Evolutionary conservation across 2,329 filamentous ascomycete species (phyloP).

Genomic region (Aspergillus puulaauensis): DNA sequence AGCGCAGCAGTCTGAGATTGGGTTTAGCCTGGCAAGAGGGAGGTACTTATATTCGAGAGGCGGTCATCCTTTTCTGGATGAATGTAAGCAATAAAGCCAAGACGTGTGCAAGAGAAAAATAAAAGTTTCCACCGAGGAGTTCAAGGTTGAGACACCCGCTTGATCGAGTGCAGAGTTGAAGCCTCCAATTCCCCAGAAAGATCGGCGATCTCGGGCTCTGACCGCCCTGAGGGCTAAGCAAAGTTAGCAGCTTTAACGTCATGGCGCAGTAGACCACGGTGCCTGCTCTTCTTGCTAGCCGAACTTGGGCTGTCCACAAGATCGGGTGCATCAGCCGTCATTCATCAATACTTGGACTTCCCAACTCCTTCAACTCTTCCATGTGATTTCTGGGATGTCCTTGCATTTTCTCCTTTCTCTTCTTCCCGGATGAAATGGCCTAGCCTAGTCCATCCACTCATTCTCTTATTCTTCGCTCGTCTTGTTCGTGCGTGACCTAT

Average conservation of each 20-base stretch:
- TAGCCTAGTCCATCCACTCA: conserved; percentile 1
- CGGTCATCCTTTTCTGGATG: not conserved
- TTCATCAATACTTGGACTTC: not conserved
- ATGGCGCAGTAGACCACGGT: not conserved
- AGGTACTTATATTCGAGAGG: not conserved
- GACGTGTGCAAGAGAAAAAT: not conserved
- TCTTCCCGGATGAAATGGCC: not conserved
- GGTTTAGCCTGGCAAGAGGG: not conserved
- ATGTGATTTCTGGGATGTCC: conserved; percentile 5
- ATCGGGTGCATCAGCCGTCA: conserved; percentile 10
- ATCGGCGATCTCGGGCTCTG: conserved; percentile 4
- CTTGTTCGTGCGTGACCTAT: not conserved
- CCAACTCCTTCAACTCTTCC: not conserved
- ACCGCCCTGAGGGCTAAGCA: conserved; percentile 12
- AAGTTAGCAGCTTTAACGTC: conserved; percentile 3
- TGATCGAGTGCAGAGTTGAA: not conserved
- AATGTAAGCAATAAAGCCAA: not conserved
- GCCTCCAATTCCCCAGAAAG: conserved; percentile 8
- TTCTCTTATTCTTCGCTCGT: not conserved
- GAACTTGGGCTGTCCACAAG: conserved; percentile 6
- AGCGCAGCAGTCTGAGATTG: not conserved
- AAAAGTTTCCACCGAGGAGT: not conserved
- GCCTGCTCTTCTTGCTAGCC: not conserved
- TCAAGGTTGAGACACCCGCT: not conserved
- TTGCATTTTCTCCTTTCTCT: not conserved